A percentile compares a stretch with the other conserved stretches of the same genome.
Evolutionary conservation across 2,329 filamentous ascomycete genomes (phyloP).

Genomic region (Bipolaris bicolor): DNA sequence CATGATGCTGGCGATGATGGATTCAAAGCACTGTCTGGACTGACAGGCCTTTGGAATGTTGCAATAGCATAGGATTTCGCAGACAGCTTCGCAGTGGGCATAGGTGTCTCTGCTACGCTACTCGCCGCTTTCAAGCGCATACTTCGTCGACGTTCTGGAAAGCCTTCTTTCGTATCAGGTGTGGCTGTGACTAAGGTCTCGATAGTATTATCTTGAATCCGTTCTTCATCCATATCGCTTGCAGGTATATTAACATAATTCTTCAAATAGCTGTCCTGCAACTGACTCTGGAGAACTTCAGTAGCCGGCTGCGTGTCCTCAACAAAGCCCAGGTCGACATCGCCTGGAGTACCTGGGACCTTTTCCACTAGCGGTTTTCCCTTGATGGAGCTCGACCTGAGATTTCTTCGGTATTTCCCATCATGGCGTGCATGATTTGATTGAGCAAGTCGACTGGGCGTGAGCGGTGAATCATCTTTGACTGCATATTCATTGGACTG

Average conservation of each 20-base stretch:
- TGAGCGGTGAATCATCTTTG: conserved; percentile 14
- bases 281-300: conserved; percentile 51
- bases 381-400: conserved; percentile 12
- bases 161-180: neutral
- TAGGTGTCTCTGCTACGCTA: neutral
- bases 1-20: neutral
- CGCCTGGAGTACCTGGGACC: conserved; percentile 1
- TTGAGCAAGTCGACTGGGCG: conserved; percentile 32
- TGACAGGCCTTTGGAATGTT: neutral
- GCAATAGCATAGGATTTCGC: neutral
- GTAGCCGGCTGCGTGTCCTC: conserved; percentile 54
- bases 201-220: neutral
- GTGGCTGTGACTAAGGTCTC: neutral
- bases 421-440: conserved; percentile 35
- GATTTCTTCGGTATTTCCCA: conserved; percentile 28
- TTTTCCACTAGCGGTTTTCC: neutral
- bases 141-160: neutral
- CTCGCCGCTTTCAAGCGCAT: neutral
- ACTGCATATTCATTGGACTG: neutral
- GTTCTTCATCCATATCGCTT: neutral
- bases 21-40: neutral
- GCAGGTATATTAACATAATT: conserved; percentile 26
- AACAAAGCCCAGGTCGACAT: conserved; percentile 37
- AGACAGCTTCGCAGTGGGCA: neutral
- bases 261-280: conserved; percentile 35